Percentiles rank a stretch among this genome's conserved stretches.
phyloP scores from a whole-genome alignment of 495 filamentous ascomycete species.

The Lasiosphaeris hirsuta region DNA sequence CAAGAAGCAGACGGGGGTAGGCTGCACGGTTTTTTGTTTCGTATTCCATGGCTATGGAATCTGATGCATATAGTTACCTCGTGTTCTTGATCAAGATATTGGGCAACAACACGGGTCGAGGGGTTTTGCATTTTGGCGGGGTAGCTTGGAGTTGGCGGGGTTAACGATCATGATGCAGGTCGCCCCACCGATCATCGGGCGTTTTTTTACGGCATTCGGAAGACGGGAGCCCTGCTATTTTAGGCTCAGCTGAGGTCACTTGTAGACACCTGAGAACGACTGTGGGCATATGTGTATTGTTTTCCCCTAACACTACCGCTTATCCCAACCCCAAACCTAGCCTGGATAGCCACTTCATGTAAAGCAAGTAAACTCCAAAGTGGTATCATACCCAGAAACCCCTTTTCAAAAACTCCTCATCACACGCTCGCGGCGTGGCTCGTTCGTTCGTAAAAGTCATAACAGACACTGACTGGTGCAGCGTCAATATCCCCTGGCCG shows the following conservation, averaged over 20 bases:
- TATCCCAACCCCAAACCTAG: background rate
- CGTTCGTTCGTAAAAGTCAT: slow-evolving; percentile 4
- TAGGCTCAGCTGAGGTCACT: too few species aligned
- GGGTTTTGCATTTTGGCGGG: slow-evolving; percentile 9
- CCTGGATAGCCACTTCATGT: background rate
- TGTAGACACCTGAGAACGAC: background rate
- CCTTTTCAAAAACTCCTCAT: slow-evolving; percentile 1
- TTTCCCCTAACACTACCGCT: background rate
- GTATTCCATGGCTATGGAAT: slow-evolving; percentile 50
- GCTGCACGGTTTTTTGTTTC: slow-evolving; percentile 60
- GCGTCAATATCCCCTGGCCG: slow-evolving; percentile 38
- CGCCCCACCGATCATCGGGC: background rate
- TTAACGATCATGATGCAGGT: background rate
- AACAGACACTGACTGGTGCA: background rate
- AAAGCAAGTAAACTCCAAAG: slow-evolving; percentile 3
- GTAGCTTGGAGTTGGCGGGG: slow-evolving; percentile 10
- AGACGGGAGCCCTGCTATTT: too few species aligned
- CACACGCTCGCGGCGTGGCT: background rate
- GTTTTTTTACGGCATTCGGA: background rate
- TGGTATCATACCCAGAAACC: slow-evolving; percentile 9
- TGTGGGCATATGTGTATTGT: background rate
- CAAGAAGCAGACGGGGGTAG: too few species aligned
- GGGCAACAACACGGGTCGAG: background rate
- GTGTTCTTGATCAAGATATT: background rate
- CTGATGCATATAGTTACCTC: background rate